phyloP scores from a whole-genome alignment of 768 basidiomycete genomes.

The Pholiota molesta region DNA sequence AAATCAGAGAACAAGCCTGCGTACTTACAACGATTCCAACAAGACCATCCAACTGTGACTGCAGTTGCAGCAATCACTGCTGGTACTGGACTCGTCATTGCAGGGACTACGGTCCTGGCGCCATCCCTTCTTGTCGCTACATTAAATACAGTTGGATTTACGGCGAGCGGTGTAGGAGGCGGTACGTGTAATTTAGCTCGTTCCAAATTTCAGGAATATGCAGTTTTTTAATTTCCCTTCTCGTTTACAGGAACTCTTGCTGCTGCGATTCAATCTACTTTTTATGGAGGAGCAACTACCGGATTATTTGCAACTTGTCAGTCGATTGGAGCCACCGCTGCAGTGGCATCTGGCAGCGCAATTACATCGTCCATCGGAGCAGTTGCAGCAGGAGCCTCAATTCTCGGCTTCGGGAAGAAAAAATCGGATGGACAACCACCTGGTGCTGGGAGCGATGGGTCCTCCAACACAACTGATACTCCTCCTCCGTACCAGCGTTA shows the following conservation, averaged over 20 bases:
- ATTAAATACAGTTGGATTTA: constrained; percentile 19
- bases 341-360: constrained; percentile 8
- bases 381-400: constrained; percentile 10
- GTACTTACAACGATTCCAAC: constrained; percentile 6
- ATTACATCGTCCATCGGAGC: constrained; percentile 9
- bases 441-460: not conserved
- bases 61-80: constrained; percentile 4
- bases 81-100: constrained; percentile 14
- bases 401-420: not conserved
- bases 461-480: not conserved
- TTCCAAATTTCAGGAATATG: not conserved
- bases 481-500: constrained; percentile 5
- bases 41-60: constrained; percentile 9
- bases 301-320: constrained; percentile 27
- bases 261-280: constrained; percentile 10
- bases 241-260: constrained; percentile 18
- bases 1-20: not conserved
- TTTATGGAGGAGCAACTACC: constrained; percentile 22
- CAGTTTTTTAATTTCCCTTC: not conserved
- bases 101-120: constrained; percentile 15
- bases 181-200: constrained; percentile 3
- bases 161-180: constrained; percentile 17
- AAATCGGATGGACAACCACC: not conserved
- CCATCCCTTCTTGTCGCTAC: constrained; percentile 14
- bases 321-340: constrained; percentile 22